Evolutionary conservation across 2,329 filamentous ascomycete species (phyloP).

Genomic region (Pestalotiopsis sp.): DNA sequence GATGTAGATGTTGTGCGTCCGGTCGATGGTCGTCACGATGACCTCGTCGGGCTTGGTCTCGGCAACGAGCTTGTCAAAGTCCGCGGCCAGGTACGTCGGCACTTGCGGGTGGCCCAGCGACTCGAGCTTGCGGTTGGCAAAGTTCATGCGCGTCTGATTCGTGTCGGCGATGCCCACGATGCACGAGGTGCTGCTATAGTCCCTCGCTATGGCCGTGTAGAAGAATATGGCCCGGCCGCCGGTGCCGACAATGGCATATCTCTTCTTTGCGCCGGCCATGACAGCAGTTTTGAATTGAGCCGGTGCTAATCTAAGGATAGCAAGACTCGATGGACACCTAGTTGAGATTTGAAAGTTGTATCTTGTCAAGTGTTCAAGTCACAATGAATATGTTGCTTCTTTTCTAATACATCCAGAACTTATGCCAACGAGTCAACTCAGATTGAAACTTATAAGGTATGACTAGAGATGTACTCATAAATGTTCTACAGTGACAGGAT

Average conservation of each 20-base stretch:
- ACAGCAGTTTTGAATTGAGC: too few relatives aligned
- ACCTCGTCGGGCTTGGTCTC: constrained; percentile 62
- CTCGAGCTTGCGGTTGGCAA: constrained; percentile 53
- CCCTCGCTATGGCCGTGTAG: constrained; percentile 58
- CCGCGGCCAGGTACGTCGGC: constrained; percentile 54
- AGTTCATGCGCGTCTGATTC: constrained; percentile 61
- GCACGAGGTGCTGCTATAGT: constrained; percentile 51
- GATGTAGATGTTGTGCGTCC: constrained; percentile 64
- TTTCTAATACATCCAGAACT: too few relatives aligned
- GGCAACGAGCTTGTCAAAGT: constrained; percentile 61
- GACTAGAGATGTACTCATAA: not conserved
- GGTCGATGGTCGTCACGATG: constrained; percentile 66
- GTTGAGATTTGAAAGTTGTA: not conserved
- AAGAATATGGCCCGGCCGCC: constrained; percentile 64
- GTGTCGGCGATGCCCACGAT: constrained; percentile 63
- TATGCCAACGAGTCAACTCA: not conserved
- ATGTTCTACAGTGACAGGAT: too few relatives aligned
- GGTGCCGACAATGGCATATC: constrained; percentile 60
- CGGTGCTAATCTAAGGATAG: not conserved
- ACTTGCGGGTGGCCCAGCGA: constrained; percentile 48
- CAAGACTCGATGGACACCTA: too few relatives aligned
- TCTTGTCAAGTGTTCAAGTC: not conserved
- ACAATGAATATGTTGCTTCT: too few relatives aligned
- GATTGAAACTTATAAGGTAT: not conserved
- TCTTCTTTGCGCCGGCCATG: constrained; percentile 35